A percentile compares a stretch with the other conserved stretches of the same genome.
Evolutionary conservation across 345 rosid genomes (phyloP).

Genomic region (Rhodomyrtus tomentosa): DNA sequence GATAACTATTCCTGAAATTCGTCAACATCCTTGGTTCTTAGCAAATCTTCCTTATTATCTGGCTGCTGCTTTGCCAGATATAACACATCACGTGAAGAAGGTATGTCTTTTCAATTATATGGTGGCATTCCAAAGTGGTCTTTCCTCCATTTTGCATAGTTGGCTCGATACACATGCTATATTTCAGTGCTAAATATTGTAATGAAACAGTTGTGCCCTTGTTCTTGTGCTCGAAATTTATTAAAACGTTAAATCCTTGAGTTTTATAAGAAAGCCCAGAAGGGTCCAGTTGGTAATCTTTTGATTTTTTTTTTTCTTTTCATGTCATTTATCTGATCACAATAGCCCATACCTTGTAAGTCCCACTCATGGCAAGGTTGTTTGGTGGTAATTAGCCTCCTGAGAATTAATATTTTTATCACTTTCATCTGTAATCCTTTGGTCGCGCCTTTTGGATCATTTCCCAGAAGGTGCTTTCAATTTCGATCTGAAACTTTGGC

Average conservation of each 20-base stretch:
- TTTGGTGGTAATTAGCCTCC: not conserved
- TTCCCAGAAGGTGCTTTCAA: not conserved
- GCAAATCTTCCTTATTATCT: constrained; percentile 77
- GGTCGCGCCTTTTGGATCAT: not conserved
- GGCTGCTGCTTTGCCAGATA: constrained; percentile 82
- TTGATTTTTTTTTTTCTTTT: not conserved
- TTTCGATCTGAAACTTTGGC: not conserved
- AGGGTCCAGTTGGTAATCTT: not conserved
- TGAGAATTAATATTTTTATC: not conserved
- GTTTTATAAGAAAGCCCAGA: not conserved
- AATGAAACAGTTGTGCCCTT: not conserved
- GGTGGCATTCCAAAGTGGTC: not conserved
- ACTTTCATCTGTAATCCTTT: not conserved
- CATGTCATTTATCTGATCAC: not conserved
- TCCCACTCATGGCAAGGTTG: not conserved
- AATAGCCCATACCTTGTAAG: not conserved
- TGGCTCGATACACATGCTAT: not conserved
- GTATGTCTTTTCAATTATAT: constrained; percentile 15
- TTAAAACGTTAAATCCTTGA: not conserved
- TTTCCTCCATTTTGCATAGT: not conserved
- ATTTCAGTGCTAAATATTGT: not conserved
- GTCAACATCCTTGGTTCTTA: constrained; percentile 89
- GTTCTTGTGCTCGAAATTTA: not conserved
- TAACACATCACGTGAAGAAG: constrained; percentile 71
- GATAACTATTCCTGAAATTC: constrained; percentile 79